Conservation (phyloP, 2,329 filamentous ascomycete genomes). For the Monilinia vaccinii-corymbosi region DNA sequence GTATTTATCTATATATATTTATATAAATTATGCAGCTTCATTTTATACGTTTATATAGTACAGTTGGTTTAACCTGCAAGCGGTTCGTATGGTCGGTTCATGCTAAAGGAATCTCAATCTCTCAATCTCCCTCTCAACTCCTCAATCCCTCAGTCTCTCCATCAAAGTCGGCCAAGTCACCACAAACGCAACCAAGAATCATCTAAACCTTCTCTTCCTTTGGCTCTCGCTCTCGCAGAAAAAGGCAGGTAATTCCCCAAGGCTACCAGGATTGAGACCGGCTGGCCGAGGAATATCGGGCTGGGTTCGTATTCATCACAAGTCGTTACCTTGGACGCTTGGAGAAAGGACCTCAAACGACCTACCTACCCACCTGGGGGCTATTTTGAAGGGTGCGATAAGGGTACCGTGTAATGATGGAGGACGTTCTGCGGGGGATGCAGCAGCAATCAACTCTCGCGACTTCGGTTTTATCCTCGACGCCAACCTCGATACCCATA, state of each 20-base stretch:
- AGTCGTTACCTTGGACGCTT: background rate
- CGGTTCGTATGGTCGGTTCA: too few species aligned
- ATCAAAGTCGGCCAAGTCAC: too few species aligned
- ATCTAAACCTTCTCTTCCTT: background rate
- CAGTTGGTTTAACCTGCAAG: too few species aligned
- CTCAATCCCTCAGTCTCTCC: too few species aligned
- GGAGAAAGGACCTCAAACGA: background rate
- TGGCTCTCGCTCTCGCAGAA: background rate
- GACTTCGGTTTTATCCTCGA: conserved; percentile 14
- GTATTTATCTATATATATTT: too few species aligned
- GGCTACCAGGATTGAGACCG: background rate
- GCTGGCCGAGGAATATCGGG: conserved; percentile 8
- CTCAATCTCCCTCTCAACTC: too few species aligned
- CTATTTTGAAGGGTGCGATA: conserved; percentile 6
- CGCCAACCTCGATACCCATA: conserved; percentile 11
- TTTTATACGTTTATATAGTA: too few species aligned
- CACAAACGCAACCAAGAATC: too few species aligned
- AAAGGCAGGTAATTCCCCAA: background rate
- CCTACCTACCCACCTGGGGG: background rate
- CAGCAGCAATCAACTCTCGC: conserved; percentile 16
- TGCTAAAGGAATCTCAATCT: too few species aligned
- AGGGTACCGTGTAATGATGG: conserved; percentile 13
- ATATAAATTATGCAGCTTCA: too few species aligned
- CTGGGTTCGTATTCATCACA: background rate
- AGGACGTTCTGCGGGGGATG: conserved; percentile 18